phyloP scores from a whole-genome alignment of 805 yeast genomes.

The Kregervanrija delftensis region DNA sequence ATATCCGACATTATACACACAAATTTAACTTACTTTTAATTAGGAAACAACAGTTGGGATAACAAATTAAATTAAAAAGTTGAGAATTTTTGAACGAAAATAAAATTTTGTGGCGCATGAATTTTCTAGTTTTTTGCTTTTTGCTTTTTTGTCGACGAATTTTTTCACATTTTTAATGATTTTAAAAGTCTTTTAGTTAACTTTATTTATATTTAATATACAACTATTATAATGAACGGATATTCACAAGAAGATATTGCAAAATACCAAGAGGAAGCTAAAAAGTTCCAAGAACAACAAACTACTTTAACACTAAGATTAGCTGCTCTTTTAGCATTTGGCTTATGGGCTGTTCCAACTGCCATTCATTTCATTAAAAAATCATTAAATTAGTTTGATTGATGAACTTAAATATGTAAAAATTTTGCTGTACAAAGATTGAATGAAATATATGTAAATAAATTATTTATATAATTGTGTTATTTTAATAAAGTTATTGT shows the following conservation, averaged over 20 bases:
- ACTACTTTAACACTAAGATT: constrained; percentile 51
- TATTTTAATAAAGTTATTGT: not conserved
- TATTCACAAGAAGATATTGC: constrained; percentile 32
- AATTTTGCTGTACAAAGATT: not conserved
- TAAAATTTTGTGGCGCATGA: too few species aligned
- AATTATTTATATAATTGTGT: not conserved
- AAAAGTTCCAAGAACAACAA: constrained; percentile 56
- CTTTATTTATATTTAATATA: not conserved
- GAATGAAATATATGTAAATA: constrained; percentile 2
- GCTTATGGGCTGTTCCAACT: constrained; percentile 55
- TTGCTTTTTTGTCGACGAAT: too few species aligned
- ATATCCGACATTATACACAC: not conserved
- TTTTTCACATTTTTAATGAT: too few species aligned
- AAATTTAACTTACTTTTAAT: not conserved
- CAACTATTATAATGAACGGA: constrained; percentile 20
- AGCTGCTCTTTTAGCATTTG: constrained; percentile 59
- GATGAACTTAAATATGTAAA: not conserved
- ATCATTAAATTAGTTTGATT: constrained; percentile 19
- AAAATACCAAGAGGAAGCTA: constrained; percentile 54
- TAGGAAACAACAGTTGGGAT: too few species aligned
- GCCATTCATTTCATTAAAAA: constrained; percentile 47
- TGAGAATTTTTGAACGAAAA: too few species aligned
- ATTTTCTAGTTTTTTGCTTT: too few species aligned
- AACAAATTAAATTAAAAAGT: too few species aligned
- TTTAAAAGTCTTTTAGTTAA: too few species aligned